Evolutionary conservation across 192 early-diverging fungal genomes (phyloP).

Genomic region (Dissophora globulifera): DNA sequence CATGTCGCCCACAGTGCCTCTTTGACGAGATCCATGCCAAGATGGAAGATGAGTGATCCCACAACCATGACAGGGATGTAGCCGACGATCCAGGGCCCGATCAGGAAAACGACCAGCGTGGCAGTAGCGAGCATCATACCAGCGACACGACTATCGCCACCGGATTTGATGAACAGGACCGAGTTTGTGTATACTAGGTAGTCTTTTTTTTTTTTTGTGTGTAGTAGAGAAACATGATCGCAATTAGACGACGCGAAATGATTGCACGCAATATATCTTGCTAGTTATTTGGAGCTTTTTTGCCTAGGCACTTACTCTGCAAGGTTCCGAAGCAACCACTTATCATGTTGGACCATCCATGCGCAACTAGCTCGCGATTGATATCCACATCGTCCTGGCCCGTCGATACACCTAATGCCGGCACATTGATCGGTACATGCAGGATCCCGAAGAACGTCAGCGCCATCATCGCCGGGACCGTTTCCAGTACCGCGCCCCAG

Average conservation of each 20-base stretch:
- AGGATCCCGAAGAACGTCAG: conserved; percentile 94
- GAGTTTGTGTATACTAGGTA: conserved; percentile 79
- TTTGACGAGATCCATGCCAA: conserved; percentile 92
- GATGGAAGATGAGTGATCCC: conserved; percentile 95
- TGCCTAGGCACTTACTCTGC: conserved; percentile 63
- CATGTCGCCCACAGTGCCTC: conserved; percentile 90
- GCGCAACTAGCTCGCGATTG: conserved; percentile 91
- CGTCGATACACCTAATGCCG: conserved; percentile 91
- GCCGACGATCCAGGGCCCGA: conserved; percentile 85
- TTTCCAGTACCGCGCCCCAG: conserved; percentile 70
- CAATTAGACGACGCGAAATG: too few species aligned
- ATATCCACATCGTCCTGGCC: conserved; percentile 86
- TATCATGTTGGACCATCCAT: conserved; percentile 88
- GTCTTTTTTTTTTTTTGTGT: too few species aligned
- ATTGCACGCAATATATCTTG: background rate
- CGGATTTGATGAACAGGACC: conserved; percentile 92
- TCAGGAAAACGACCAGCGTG: conserved; percentile 81
- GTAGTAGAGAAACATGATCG: background rate
- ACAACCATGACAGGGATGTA: conserved; percentile 96
- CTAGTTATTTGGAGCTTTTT: too few species aligned
- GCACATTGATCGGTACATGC: conserved; percentile 97
- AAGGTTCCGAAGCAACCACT: conserved; percentile 80
- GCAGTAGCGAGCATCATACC: conserved; percentile 82
- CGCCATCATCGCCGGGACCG: conserved; percentile 88
- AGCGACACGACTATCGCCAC: conserved; percentile 84